Base-by-base conservation (phyloP, 768 basidiomycete species). In the Rubroboletus satanas region DNA sequence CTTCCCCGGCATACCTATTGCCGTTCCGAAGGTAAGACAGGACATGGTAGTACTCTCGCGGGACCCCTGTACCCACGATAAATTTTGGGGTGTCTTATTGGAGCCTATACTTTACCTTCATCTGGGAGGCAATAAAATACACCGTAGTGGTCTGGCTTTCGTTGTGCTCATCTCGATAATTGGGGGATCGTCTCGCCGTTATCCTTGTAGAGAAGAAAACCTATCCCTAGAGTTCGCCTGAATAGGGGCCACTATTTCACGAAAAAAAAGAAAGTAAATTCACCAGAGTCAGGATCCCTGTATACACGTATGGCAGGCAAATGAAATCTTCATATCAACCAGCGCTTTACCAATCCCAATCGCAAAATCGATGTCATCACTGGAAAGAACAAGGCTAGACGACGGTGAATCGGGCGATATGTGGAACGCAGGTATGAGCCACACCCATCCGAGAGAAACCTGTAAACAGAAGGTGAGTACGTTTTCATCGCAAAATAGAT, bases 401-500 rank as follows among this genome's bases (percentile, higher is more conserved):
- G 65, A 57, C 8, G 71, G 65, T 5, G 76, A 74, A 36, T 79
- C 75, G 42, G 81, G 77, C 1, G 81, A 74, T 75, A 92, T 81
- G 65, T 93, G 89, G 73, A 93, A 93, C 0, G 83, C 77, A 0
- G 92, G 92, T 55, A 94, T 82, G 65, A 93, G 78, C 92, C 92
- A 93, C 47, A 85, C 66, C 92, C 92, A 94, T 32, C 88, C 85
- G 68, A 94, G 82, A 62, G 87, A 83, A 0, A 92, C 77, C 79
- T 91, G 65, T 26, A 35, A 11, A 52, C 32, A 45, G 21, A 36
- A 42, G 1, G 18, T 59, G 33, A 53, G 38, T 29, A 45, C 17
- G 18, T 36, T 32, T 28, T 45, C 32, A 15, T 33, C 8, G 6
- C 14, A 4, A 26, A 21, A 42, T 18, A 51, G 50, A 44, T 12